Evolutionary conservation across 345 rosid genomes (phyloP), one percentile per base, ranked within the genome.

Genomic region (Dovyalis caffra): DNA sequence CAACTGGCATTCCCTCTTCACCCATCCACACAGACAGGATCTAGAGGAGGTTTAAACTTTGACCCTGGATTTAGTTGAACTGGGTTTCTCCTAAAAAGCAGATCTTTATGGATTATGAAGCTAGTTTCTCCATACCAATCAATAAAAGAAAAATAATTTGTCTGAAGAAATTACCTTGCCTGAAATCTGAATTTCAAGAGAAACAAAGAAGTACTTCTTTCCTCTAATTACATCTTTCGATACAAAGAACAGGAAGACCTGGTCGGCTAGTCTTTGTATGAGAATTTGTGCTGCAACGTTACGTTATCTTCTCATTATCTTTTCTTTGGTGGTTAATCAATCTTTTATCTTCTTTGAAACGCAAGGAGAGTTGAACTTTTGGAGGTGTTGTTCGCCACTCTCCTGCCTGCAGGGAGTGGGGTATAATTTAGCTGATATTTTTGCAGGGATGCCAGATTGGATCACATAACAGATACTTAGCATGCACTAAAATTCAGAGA

Each of bases 1-100:
- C 83, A 83, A 62, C 74, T 20, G 72, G 20, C 80, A 80, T 84
- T 38, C 32, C 83, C 82, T 87, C 94, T 76, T 82, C 96, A 82
- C 92, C 94, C 97, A 92, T 94, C 86, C 76, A 81, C 71, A 37
- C 56, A 20, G 64, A 64, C 43, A 72, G 66, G 47, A 64, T 66
- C 45, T 40, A 33, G 62, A 67, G 68, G 56, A 77, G 75, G 65
- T 70, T 70, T 38, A 35, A 71, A 38, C 68, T 51, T 71, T 28
- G 26, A 77, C 26, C 26, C 58, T 40, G 11, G 23, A 64, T 9
- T 64, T 12, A 16, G 20, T 49, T 49, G 12, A 64, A 64, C 56
- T 51, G 32, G 69, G 57, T 35, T 49, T 1, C n/a, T 64, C 74
- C 35, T 67, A 26, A 69, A 74, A 33, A 28, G 68, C 74, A 72